These are phyloP conservation scores for Penicillium sp. DNA, from an alignment of 2,329 filamentous ascomycete genomes.

Conservation along the genomic window DNA sequence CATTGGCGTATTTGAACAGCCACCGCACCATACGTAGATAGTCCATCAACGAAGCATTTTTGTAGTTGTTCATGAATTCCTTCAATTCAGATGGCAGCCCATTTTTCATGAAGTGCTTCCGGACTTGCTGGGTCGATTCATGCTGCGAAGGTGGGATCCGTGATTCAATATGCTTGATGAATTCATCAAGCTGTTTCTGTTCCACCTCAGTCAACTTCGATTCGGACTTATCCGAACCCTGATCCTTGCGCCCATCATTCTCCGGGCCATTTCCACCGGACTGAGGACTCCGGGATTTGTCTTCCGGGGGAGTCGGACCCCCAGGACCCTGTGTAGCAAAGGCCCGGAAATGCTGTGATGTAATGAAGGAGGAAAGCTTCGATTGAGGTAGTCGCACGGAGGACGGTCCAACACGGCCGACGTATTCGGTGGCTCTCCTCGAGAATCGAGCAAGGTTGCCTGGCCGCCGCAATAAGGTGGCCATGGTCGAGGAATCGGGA, in stretches of 20 bases:
- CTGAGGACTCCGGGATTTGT: constrained; percentile 35
- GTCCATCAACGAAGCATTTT: constrained; percentile 57
- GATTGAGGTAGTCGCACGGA: constrained; percentile 45
- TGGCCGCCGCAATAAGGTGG: constrained; percentile 68
- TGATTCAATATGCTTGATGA: constrained; percentile 61
- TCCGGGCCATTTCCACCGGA: constrained; percentile 51
- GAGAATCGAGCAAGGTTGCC: constrained; percentile 68
- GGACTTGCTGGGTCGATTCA: constrained; percentile 61
- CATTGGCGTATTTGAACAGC: constrained; percentile 60
- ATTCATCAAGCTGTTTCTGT: constrained; percentile 60
- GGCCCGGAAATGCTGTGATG: constrained; percentile 38
- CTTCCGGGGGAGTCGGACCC: constrained; percentile 49
- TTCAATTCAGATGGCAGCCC: constrained; percentile 73
- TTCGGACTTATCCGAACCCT: constrained; percentile 40
- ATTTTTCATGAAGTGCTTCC: constrained; percentile 66
- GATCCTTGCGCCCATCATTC: constrained; percentile 34
- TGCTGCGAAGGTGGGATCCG: constrained; percentile 66
- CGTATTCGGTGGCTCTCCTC: constrained; percentile 59
- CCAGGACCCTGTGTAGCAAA: constrained; percentile 52
- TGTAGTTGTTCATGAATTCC: constrained; percentile 63
- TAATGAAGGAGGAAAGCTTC: constrained; percentile 42
- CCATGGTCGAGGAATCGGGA: constrained; percentile 59
- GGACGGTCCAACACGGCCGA: constrained; percentile 54
- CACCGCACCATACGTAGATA: constrained; percentile 65
- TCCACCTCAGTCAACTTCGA: constrained; percentile 59